Evolutionary conservation across 371 early-diverging fungal species (phyloP), one percentile per base, ranked within the genome.

Genomic region (Coemansia sp.): DNA sequence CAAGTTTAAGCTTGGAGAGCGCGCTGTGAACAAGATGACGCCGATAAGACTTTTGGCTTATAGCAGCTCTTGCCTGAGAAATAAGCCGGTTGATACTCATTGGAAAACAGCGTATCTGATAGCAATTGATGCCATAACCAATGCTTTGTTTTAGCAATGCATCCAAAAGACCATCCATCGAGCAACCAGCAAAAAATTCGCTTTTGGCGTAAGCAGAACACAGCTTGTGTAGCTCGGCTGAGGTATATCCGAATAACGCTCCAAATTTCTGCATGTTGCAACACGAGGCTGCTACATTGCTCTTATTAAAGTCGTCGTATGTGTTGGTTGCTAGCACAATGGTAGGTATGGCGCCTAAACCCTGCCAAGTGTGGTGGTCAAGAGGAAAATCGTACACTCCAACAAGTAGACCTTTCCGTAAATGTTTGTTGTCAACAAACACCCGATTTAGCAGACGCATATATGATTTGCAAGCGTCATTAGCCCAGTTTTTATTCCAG

Each of bases 231-330:
- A 61, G n/a, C 17, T 61, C 48, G 28, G 61, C 24, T 15, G 15
- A 24, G 11, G 61, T 61, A 9, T 28, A 44, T 26, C 61, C 61
- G 48, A 61, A 61, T 41, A 61, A 19, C 12, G 61, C 24, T 1
- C 32, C 28, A 23, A 61, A 55, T 55, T 17, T 29, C 13, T 12
- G n/a, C 55, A 55, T 19, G 23, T 7, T 15, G 23, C 29, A 3
- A 15, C 15, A 28, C 5, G 9, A 19, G 3, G 48, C 13, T 12
- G 11, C 9, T 9, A 8, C 19, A 4, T 15, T 48, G 17, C 6
- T 23, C 11, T 24, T 11, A 26, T n/a, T 15, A 61, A 12, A 1
- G 24, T 19, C 2, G 21, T 24, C 29, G 3, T 24, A 28, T 4
- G 19, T 29, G 32, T 61, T 46, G 32, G 44, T 29, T 28, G 48